A percentile compares a stretch with the other conserved stretches of the same genome.
phyloP scores from a whole-genome alignment of 352 stramenopile genomes.

The Phytophthora tentaculata region DNA sequence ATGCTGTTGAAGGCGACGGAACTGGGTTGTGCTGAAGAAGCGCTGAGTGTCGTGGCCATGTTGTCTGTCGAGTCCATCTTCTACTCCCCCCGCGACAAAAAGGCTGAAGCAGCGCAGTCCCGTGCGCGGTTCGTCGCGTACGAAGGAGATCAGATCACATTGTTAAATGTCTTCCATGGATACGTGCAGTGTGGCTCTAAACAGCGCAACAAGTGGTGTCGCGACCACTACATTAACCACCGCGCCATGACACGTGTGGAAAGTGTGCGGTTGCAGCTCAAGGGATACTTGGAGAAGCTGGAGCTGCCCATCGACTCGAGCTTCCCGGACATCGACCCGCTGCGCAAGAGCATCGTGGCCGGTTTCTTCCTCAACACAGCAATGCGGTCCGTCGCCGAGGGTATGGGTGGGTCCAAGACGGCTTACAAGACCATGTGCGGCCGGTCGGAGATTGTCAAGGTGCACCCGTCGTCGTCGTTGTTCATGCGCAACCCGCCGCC shows the following conservation, averaged over 20 bases:
- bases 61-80: conserved; percentile 91
- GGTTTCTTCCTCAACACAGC: conserved; percentile 91
- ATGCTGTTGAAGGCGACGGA: conserved; percentile 87
- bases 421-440: conserved; percentile 89
- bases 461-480: conserved; percentile 89
- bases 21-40: conserved; percentile 81
- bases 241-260: conserved; percentile 87
- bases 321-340: conserved; percentile 80
- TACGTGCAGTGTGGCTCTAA: conserved; percentile 77
- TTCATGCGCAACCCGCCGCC: conserved; percentile 90
- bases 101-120: conserved; percentile 80
- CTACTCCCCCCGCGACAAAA: conserved; percentile 86
- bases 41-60: conserved; percentile 90
- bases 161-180: conserved; percentile 84
- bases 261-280: conserved; percentile 77
- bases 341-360: conserved; percentile 88
- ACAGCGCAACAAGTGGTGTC: conserved; percentile 88
- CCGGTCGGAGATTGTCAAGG: conserved; percentile 83
- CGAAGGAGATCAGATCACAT: conserved; percentile 86
- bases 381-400: conserved; percentile 83
- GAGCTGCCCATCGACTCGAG: conserved; percentile 70
- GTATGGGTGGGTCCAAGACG: conserved; percentile 74
- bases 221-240: conserved; percentile 88
- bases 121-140: conserved; percentile 80
- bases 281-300: conserved; percentile 76